Evolutionary conservation across 225 moss, liverwort and hornwort species (phyloP).

Genomic region (Ulota crispa): DNA sequence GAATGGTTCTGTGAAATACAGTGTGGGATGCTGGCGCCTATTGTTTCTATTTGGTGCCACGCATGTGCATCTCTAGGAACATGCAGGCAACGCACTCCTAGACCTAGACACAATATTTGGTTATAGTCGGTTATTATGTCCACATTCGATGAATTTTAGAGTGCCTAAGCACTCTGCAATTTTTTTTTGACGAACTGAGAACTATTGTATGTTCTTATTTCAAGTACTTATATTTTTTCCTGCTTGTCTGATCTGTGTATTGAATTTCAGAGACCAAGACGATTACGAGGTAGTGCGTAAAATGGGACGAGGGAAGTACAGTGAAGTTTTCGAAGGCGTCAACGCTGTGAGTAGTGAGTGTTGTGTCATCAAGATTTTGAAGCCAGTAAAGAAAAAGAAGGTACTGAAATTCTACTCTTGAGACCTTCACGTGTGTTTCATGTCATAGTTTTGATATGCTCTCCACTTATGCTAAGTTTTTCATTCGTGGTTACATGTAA

Average conservation of each 20-base stretch:
- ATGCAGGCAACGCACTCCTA: background rate
- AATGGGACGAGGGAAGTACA: conserved; percentile 49
- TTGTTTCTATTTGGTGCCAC: background rate
- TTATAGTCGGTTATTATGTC: background rate
- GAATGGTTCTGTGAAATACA: background rate
- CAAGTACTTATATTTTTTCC: background rate
- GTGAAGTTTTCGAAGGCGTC: conserved; percentile 49
- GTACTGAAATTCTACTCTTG: background rate
- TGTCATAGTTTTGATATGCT: background rate
- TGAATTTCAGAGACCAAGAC: conserved; percentile 40
- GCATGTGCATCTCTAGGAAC: background rate
- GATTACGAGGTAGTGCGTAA: conserved; percentile 49
- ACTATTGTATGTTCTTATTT: background rate
- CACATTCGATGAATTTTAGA: background rate
- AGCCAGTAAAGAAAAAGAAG: conserved; percentile 52
- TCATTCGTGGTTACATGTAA: background rate
- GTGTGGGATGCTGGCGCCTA: background rate
- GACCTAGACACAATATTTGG: background rate
- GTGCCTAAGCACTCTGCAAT: background rate
- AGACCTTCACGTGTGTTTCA: background rate
- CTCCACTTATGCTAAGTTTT: background rate
- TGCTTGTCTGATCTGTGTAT: background rate
- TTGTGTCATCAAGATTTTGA: conserved; percentile 48
- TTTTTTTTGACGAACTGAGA: background rate
- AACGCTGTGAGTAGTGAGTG: conserved; percentile 44